Base-by-base conservation (phyloP, 495 filamentous ascomycete species). In the Hyaloscypha bicolor region DNA sequence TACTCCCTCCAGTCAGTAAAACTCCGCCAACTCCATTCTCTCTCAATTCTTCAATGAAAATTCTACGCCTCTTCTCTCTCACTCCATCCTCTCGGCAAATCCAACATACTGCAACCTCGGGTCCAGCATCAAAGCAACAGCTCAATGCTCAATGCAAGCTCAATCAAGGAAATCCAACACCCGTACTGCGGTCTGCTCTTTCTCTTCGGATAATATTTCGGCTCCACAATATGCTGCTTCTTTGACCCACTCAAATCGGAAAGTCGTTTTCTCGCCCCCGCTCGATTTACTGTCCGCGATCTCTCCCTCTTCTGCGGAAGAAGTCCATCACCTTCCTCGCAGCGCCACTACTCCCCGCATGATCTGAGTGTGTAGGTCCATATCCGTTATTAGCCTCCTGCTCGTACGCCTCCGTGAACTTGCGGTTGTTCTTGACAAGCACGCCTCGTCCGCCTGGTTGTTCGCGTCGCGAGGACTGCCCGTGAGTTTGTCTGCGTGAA, bases 261-360 rank as follows among this genome's bases (percentile, higher is more conserved):
- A 25, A 25, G 25, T 25, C 25, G 25, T 25, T 25, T 25, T 12
- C 35, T 12, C 8, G 12, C 8, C 3, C 35, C 12, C 35, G 3
- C 6, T 12, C 12, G 6, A 37, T 37, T 60, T 42, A 66, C 37
- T 66, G 64, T 0, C 39, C 67, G 2, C 71, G 55, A 58, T 90
- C 92, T 76, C 88, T 93, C 37, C 92, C 92, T 68, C 93, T 85
- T 74, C 94, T 82, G 72, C 95, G 86, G 81, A 99, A 99, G 77
- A 97, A 95, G 78, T 97, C 95, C 95, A 99, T 99, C 57, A 99
- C 95, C 72, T 91, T 89, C 70, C 92, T 88, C 21, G 94, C 93
- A 19, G 93, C 90, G 39, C 93, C 92, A 64, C 87, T 91, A 73
- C 90, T 95, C 35, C 94, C 95, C 4, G 87, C 88, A 75, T 93